These are phyloP conservation scores for Skeletonema menzelii DNA, from an alignment of 108 stramenopile genomes.

Conservation along the genomic window DNA sequence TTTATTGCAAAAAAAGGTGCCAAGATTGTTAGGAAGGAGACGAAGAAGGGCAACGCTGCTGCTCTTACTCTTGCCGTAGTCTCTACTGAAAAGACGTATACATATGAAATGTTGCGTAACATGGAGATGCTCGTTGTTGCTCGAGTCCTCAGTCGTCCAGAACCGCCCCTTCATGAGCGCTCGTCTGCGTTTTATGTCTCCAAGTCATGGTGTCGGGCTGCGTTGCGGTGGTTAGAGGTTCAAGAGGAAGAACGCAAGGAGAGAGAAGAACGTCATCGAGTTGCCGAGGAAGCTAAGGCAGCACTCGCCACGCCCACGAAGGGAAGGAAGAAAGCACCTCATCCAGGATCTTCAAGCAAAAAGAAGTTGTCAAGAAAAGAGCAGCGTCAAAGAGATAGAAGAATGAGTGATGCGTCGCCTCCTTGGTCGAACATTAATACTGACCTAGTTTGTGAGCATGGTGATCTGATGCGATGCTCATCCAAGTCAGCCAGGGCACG, in stretches of 20 bases:
- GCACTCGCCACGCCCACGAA: constrained; percentile 25
- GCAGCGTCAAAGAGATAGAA: constrained; percentile 61
- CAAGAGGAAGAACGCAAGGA: constrained; percentile 64
- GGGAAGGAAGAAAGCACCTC: constrained; percentile 9
- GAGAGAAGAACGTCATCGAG: constrained; percentile 39
- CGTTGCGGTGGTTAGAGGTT: constrained; percentile 84
- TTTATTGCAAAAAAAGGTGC: constrained; percentile 36
- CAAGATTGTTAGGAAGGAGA: constrained; percentile 13
- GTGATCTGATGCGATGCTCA: constrained; percentile 42
- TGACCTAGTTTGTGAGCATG: constrained; percentile 68
- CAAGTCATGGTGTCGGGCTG: constrained; percentile 85
- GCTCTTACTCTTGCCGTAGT: not conserved
- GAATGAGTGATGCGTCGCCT: constrained; percentile 73
- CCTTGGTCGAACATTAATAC: constrained; percentile 85
- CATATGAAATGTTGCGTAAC: constrained; percentile 77
- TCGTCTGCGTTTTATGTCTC: constrained; percentile 70
- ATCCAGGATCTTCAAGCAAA: constrained; percentile 46
- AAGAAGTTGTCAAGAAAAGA: constrained; percentile 86
- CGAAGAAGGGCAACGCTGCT: constrained; percentile 7
- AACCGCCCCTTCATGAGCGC: constrained; percentile 58
- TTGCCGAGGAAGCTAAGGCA: constrained; percentile 24
- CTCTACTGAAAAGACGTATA: constrained; percentile 41
- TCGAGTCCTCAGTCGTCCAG: constrained; percentile 76
- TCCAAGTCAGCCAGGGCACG: constrained; percentile 75
- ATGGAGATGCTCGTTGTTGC: constrained; percentile 90